Evolutionary conservation across 2,329 filamentous ascomycete genomes (phyloP).

Genomic region (Verticillium klebahnii): DNA sequence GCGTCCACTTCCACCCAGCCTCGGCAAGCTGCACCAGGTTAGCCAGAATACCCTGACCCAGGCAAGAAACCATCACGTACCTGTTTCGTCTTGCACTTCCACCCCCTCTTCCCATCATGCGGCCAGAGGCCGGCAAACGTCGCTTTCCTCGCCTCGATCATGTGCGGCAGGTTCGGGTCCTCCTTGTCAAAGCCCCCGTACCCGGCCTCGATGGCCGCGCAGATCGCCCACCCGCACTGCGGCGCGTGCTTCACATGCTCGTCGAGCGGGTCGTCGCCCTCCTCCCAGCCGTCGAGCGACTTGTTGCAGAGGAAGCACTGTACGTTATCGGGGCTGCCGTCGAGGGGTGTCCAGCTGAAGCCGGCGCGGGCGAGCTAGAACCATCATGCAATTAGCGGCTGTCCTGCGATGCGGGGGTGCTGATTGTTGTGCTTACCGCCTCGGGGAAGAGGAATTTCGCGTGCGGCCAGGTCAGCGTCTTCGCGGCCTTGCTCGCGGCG

Average conservation of each 20-base stretch:
- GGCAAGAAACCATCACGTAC: conserved; percentile 37
- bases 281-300: conserved; percentile 87
- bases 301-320: conserved; percentile 84
- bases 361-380: conserved; percentile 79
- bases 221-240: conserved; percentile 83
- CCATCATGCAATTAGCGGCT: conserved; percentile 3
- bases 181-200: conserved; percentile 60
- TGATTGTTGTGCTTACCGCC: conserved; percentile 40
- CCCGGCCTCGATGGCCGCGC: conserved; percentile 56
- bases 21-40: conserved; percentile 65
- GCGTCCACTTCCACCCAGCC: conserved; percentile 92
- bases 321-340: conserved; percentile 78
- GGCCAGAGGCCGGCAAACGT: conserved; percentile 89
- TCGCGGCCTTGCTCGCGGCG: conserved; percentile 47
- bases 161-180: conserved; percentile 67
- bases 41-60: neutral
- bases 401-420: too few species aligned
- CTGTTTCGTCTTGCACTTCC: conserved; percentile 87
- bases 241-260: conserved; percentile 84
- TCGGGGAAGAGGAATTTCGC: conserved; percentile 54
- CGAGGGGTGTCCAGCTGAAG: conserved; percentile 80
- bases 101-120: conserved; percentile 80
- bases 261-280: conserved; percentile 72
- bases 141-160: conserved; percentile 71
- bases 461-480: conserved; percentile 77